Evolutionary conservation across 1,284 basidiomycete genomes (phyloP).

Genomic region (Vanrija pseudolonga): DNA sequence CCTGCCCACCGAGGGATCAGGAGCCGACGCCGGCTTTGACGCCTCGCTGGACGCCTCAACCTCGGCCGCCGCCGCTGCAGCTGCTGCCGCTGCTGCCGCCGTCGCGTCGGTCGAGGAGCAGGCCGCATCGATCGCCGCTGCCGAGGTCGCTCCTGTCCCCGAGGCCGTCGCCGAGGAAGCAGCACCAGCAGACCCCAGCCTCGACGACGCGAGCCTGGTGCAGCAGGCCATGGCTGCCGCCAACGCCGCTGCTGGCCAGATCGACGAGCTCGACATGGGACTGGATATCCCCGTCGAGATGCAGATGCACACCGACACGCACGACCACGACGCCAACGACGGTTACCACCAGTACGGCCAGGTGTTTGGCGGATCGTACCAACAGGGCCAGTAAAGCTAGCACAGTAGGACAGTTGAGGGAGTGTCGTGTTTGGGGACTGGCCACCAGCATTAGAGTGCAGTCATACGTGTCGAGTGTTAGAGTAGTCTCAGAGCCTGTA

Average conservation of each 20-base stretch:
- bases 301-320: constrained; percentile 41
- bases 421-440: too few species aligned
- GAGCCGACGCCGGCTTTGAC: not conserved
- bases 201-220: constrained; percentile 39
- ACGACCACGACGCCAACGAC: constrained; percentile 24
- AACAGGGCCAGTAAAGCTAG: constrained; percentile 2
- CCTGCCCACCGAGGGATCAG: not conserved
- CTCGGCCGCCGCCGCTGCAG: not conserved
- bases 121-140: not conserved
- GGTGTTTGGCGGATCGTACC: not conserved
- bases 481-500: too few species aligned
- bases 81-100: not conserved
- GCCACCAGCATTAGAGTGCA: too few species aligned
- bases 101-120: not conserved
- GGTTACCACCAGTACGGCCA: constrained; percentile 8
- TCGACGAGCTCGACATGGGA: constrained; percentile 48
- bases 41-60: constrained; percentile 3
- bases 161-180: not conserved
- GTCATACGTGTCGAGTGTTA: too few species aligned
- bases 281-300: constrained; percentile 47
- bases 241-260: constrained; percentile 30
- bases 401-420: not conserved
- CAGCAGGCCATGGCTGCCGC: constrained; percentile 40
- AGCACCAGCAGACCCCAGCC: not conserved
- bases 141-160: not conserved